Conservation (phyloP, 2,329 filamentous ascomycete genomes). For the Huntiella savannae region DNA sequence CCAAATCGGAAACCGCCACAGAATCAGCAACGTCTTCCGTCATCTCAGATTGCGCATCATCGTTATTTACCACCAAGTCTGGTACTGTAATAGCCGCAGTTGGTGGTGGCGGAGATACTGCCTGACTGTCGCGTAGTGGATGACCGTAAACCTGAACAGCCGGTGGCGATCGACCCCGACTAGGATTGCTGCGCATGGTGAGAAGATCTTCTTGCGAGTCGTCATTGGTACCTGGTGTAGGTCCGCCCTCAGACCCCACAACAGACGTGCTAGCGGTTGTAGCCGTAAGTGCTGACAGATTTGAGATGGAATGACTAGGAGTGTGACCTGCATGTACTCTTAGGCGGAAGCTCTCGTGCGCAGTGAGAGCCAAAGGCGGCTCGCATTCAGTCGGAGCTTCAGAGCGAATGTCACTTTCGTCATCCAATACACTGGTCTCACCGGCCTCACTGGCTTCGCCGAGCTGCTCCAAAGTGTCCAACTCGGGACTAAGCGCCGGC, state of each 20-base stretch:
- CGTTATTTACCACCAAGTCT: not conserved
- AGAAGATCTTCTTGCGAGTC: too few relatives aligned
- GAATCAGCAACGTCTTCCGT: too few relatives aligned
- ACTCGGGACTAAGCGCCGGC: not conserved
- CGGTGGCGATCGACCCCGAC: too few relatives aligned
- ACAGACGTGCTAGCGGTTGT: constrained; percentile 6
- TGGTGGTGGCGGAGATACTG: not conserved
- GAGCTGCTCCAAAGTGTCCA: not conserved
- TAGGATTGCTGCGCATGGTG: too few relatives aligned
- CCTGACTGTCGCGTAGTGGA: not conserved
- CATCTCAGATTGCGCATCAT: not conserved
- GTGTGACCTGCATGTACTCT: constrained; percentile 46
- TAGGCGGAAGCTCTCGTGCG: constrained; percentile 30
- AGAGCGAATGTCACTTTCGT: not conserved
- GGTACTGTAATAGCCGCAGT: not conserved
- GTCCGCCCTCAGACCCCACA: constrained; percentile 7
- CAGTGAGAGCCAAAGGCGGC: constrained; percentile 27
- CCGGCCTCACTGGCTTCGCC: not conserved
- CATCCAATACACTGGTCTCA: not conserved
- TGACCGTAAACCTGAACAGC: not conserved
- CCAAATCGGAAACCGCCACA: too few relatives aligned
- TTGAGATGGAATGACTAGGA: constrained; percentile 38
- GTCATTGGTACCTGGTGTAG: constrained; percentile 4
- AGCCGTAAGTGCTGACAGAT: constrained; percentile 22
- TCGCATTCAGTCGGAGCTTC: constrained; percentile 16